Conservation (phyloP, 2,329 filamentous ascomycete species). For the Epichloe festucae region DNA sequence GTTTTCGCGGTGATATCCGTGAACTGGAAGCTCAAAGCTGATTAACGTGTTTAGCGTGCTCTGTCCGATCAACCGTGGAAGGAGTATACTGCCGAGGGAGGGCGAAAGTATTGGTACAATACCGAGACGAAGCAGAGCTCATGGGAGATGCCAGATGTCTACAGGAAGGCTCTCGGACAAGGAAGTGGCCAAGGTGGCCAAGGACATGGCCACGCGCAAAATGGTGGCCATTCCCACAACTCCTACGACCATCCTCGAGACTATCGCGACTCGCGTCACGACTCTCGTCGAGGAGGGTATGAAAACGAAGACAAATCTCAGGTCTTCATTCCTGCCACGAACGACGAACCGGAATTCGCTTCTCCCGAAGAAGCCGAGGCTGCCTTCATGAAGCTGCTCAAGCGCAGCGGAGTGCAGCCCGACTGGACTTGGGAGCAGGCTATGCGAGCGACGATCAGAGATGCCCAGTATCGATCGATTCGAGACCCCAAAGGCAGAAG, state of each 20-base stretch:
- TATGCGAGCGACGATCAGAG: constrained; percentile 73
- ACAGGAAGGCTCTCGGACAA: constrained; percentile 56
- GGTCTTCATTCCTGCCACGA: constrained; percentile 47
- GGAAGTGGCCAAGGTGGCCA: not conserved
- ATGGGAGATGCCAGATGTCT: constrained; percentile 84
- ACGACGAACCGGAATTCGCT: constrained; percentile 65
- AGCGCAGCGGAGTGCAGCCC: constrained; percentile 70
- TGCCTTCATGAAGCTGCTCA: constrained; percentile 83
- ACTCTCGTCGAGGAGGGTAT: constrained; percentile 45
- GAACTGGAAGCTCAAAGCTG: not conserved
- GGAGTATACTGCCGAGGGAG: constrained; percentile 76
- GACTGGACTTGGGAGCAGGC: constrained; percentile 92
- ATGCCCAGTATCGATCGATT: constrained; percentile 84
- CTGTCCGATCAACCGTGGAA: constrained; percentile 81
- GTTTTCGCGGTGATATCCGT: not conserved
- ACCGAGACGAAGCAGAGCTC: constrained; percentile 82
- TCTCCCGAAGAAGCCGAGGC: constrained; percentile 80
- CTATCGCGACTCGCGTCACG: constrained; percentile 29
- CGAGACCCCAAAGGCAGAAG: constrained; percentile 87
- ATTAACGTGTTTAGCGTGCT: constrained; percentile 45
- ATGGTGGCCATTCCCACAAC: constrained; percentile 24
- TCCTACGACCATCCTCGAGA: constrained; percentile 26
- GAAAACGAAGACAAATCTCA: constrained; percentile 43
- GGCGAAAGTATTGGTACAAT: constrained; percentile 92
- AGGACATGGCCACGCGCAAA: constrained; percentile 26